Conservation (phyloP, 164 flowering plant genomes). For the Santalum album region DNA sequence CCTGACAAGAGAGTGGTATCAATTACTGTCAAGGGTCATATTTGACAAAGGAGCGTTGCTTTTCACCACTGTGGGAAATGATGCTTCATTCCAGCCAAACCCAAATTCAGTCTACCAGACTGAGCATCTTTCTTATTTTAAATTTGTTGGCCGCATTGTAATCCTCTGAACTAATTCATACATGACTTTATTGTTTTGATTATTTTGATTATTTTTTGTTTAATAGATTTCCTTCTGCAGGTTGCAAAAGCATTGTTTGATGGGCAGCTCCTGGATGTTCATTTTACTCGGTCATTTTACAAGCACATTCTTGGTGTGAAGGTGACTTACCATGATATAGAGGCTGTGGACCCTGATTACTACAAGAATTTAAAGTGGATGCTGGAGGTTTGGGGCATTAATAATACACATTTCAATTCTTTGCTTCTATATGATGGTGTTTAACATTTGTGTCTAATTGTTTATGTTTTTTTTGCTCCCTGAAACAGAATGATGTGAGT, state of each 20-base stretch:
- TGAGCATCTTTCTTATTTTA: slow-evolving; percentile 95
- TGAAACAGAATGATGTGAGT: slow-evolving; percentile 79
- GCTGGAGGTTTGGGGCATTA: slow-evolving; percentile 61
- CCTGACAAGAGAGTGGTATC: slow-evolving; percentile 96
- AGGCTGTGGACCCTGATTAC: slow-evolving; percentile 95
- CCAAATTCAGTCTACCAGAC: slow-evolving; percentile 96
- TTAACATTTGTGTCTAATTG: no score
- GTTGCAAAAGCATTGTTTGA: slow-evolving; percentile 94
- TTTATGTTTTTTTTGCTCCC: not conserved
- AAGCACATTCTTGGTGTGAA: slow-evolving; percentile 94
- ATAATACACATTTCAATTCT: not conserved
- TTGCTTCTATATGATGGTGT: no score
- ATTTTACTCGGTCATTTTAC: slow-evolving; percentile 94
- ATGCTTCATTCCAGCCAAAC: slow-evolving; percentile 91
- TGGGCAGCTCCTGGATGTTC: slow-evolving; percentile 91
- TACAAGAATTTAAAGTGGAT: slow-evolving; percentile 97
- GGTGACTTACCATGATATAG: slow-evolving; percentile 97
- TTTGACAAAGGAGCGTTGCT: slow-evolving; percentile 96
- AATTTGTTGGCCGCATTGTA: slow-evolving; percentile 96
- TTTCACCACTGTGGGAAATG: slow-evolving; percentile 93
- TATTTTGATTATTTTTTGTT: no score
- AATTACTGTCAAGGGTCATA: slow-evolving; percentile 77
- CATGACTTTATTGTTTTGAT: no score
- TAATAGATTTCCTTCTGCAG: slow-evolving; percentile 34
- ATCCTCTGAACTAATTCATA: slow-evolving; percentile 6